phyloP scores from a whole-genome alignment of 169 alveolate species.

The Eimeria zaria region DNA sequence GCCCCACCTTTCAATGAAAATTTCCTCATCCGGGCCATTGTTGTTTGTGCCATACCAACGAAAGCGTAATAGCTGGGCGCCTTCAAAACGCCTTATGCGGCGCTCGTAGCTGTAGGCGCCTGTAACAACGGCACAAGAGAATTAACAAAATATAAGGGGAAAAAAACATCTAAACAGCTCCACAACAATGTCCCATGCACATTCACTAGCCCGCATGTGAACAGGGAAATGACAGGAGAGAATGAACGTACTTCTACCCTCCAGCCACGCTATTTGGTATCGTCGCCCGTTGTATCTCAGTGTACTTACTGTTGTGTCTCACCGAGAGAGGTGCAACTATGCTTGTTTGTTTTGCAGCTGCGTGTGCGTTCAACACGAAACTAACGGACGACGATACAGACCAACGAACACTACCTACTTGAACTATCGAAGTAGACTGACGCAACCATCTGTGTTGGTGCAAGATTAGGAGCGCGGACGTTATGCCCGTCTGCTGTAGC shows the following conservation, averaged over 20 bases:
- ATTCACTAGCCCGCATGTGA: not conserved
- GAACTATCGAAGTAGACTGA: conserved; percentile 90
- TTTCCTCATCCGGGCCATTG: conserved; percentile 87
- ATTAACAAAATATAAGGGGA: too few species aligned
- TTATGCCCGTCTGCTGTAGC: conserved; percentile 17
- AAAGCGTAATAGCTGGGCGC: conserved; percentile 90
- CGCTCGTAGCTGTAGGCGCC: conserved; percentile 88
- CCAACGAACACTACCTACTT: conserved; percentile 23
- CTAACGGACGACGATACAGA: not conserved
- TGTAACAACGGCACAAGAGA: not conserved
- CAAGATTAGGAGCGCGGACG: conserved; percentile 61
- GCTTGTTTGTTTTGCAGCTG: not conserved
- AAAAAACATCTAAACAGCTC: not conserved
- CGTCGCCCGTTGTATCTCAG: not conserved
- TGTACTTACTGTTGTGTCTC: not conserved
- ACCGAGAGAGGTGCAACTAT: not conserved
- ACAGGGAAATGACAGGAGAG: not conserved
- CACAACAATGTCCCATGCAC: not conserved
- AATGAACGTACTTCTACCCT: not conserved
- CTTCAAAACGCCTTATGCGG: conserved; percentile 90
- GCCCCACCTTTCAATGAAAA: conserved; percentile 82
- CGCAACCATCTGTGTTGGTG: conserved; percentile 88
- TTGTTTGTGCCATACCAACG: conserved; percentile 91
- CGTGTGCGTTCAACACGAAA: not conserved
- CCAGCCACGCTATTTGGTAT: not conserved